These are phyloP conservation scores for Vigna angularis DNA, from an alignment of 306 rosid genomes.

Conservation along the genomic window DNA sequence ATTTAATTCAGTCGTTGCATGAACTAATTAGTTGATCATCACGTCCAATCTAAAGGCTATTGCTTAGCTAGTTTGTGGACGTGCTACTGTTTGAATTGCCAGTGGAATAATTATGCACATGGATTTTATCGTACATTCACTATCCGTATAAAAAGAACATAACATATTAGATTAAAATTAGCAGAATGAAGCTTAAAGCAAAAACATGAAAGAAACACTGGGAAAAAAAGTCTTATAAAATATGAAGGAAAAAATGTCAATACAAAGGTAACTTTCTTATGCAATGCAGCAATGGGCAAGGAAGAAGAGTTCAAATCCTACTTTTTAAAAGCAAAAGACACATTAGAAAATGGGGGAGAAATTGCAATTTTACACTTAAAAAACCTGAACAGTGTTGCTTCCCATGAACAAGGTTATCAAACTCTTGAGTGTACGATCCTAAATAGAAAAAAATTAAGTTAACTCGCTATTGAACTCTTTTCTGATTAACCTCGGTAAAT, in stretches of 20 bases:
- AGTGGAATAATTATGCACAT: conserved; percentile 23
- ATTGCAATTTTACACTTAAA: background rate
- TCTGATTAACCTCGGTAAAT: too few relatives aligned
- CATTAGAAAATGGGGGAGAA: background rate
- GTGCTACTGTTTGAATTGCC: conserved; percentile 29
- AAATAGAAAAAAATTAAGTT: too few relatives aligned
- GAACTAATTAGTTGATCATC: conserved; percentile 31
- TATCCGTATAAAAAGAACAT: background rate
- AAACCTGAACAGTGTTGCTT: background rate
- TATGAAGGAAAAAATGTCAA: background rate
- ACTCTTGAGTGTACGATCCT: too few relatives aligned
- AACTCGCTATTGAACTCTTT: too few relatives aligned
- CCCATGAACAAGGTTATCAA: background rate
- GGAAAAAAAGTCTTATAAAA: background rate
- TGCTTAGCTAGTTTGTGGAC: conserved; percentile 17
- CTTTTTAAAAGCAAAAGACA: background rate
- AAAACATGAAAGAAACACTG: background rate
- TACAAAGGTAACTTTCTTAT: background rate
- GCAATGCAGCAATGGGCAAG: background rate
- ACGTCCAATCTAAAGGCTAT: conserved; percentile 18
- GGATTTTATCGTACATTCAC: background rate
- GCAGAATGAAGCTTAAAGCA: background rate
- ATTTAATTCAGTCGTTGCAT: conserved; percentile 13
- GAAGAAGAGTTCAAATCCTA: conserved; percentile 1
- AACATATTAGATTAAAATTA: background rate